These are phyloP conservation scores for Zelopaecilomyces penicillatus DNA, from an alignment of 2,329 filamentous ascomycete genomes.

Conservation along the genomic window DNA sequence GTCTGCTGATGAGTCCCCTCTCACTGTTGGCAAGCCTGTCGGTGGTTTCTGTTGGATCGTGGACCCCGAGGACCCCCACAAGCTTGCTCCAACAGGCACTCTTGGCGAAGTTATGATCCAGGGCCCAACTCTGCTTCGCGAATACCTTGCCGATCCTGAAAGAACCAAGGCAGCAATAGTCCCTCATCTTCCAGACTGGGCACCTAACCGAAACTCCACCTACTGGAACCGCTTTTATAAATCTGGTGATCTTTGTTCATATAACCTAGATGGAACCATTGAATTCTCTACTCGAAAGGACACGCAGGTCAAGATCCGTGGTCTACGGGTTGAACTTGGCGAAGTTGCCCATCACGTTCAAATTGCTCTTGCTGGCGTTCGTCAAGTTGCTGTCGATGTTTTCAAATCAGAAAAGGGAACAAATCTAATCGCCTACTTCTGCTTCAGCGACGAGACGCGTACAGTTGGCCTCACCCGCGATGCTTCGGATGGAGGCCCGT, in stretches of 20 bases:
- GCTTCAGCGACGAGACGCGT: not conserved
- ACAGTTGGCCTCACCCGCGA: not conserved
- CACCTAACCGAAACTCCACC: not conserved
- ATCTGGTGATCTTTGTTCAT: not conserved
- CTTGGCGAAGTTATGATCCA: conserved; percentile 7
- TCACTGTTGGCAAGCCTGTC: conserved; percentile 7
- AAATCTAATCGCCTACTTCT: conserved; percentile 2
- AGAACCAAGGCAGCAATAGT: conserved; percentile 1
- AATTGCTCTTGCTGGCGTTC: not conserved
- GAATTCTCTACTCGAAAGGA: conserved; percentile 43
- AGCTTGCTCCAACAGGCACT: conserved; percentile 2
- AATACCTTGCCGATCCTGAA: conserved; percentile 6
- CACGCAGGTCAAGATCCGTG: conserved; percentile 47
- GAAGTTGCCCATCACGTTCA: conserved; percentile 12
- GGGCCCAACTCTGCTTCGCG: conserved; percentile 3
- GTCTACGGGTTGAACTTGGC: conserved; percentile 41
- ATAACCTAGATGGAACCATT: conserved; percentile 14
- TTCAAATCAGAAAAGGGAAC: not conserved
- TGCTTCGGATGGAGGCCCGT: not conserved
- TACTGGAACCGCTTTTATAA: not conserved
- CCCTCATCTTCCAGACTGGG: conserved; percentile 6
- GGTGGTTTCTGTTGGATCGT: conserved; percentile 7
- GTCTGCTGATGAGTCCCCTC: conserved; percentile 3
- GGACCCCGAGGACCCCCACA: conserved; percentile 4
- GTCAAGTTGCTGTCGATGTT: conserved; percentile 5